phyloP scores from a whole-genome alignment of 1,284 basidiomycete genomes.

The Fistulinella cinereoalba region DNA sequence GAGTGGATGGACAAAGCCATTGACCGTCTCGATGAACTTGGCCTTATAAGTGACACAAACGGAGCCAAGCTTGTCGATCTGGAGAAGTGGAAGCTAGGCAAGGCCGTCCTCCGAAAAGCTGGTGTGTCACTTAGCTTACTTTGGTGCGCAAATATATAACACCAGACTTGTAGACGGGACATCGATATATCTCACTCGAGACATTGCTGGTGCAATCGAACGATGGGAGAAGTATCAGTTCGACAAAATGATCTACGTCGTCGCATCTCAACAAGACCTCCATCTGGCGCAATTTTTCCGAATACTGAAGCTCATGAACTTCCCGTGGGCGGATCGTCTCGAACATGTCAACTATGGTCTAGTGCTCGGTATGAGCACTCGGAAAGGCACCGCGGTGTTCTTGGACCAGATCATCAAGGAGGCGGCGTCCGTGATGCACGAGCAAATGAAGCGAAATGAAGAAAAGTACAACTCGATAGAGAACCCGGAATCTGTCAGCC shows the following conservation, averaged over 20 bases:
- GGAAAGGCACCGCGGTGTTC: constrained; percentile 96
- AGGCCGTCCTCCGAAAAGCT: constrained; percentile 87
- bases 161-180: constrained; percentile 71
- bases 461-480: constrained; percentile 90
- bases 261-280: constrained; percentile 92
- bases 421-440: constrained; percentile 90
- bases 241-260: constrained; percentile 98
- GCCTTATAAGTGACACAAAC: constrained; percentile 62
- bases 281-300: constrained; percentile 96
- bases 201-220: constrained; percentile 93
- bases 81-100: constrained; percentile 86
- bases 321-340: constrained; percentile 80
- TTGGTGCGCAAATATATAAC: not conserved
- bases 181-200: constrained; percentile 97
- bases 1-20: constrained; percentile 76
- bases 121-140: constrained; percentile 39
- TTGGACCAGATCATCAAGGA: constrained; percentile 93
- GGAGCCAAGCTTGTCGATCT: constrained; percentile 81
- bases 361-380: constrained; percentile 96
- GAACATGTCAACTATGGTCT: constrained; percentile 92
- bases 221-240: constrained; percentile 91
- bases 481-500: constrained; percentile 80
- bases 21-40: constrained; percentile 55
- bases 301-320: constrained; percentile 87
- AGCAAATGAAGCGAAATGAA: constrained; percentile 94